Evolutionary conservation across 106 monocot species (phyloP).

Genomic region (Gastrodia elata): DNA sequence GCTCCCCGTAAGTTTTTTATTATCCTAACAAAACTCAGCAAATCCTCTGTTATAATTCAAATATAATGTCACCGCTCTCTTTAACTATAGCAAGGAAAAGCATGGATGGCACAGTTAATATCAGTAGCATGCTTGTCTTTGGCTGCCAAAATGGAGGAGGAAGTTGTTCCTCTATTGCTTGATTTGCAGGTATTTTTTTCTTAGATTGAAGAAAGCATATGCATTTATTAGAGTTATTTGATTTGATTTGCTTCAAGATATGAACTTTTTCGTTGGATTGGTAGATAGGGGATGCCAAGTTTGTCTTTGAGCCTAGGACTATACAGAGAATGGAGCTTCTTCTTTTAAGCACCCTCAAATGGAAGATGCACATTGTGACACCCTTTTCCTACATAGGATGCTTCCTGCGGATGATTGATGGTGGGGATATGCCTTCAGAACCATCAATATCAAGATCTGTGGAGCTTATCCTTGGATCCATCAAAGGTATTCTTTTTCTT

Average conservation of each 20-base stretch:
- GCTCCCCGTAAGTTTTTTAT: constrained; percentile 50
- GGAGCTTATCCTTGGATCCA: constrained; percentile 33
- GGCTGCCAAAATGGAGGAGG: constrained; percentile 78
- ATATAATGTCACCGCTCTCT: background rate
- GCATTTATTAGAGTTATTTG: background rate
- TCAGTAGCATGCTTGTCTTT: constrained; percentile 75
- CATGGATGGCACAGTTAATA: constrained; percentile 72
- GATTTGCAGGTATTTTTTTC: constrained; percentile 92
- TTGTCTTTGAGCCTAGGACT: constrained; percentile 45
- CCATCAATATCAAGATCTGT: constrained; percentile 18
- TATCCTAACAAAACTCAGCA: background rate
- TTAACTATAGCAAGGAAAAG: constrained; percentile 45
- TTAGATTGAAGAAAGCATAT: background rate
- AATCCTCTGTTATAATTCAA: background rate
- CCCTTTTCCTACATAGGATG: constrained; percentile 55
- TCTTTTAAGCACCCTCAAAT: constrained; percentile 46
- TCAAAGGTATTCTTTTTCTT: constrained; percentile 33
- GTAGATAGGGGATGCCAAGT: constrained; percentile 39
- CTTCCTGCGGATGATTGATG: constrained; percentile 37
- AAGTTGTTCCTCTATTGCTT: constrained; percentile 43
- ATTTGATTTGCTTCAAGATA: background rate
- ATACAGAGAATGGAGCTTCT: constrained; percentile 74
- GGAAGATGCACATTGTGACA: constrained; percentile 70
- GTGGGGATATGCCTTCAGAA: constrained; percentile 8
- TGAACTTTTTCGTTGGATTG: background rate